Base-by-base conservation (phyloP, 192 early-diverging fungal species). In the Umbelopsis sp. region DNA sequence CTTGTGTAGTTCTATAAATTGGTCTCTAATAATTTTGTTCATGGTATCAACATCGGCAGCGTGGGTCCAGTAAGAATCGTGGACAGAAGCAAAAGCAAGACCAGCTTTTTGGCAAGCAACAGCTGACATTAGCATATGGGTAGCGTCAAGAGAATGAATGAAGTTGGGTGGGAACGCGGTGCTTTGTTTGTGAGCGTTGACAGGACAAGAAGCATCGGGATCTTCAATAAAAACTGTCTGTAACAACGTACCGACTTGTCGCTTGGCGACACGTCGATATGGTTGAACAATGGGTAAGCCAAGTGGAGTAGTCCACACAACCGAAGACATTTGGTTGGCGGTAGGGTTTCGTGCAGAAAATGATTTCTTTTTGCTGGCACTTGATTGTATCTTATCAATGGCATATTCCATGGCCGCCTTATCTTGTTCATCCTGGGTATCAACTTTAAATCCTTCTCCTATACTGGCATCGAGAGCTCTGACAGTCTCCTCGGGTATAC, bases 11-110 rank as follows among this genome's bases (percentile, higher is more conserved):
- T 77, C 72, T 51, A 99, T 90, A 80, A 99, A 99, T 75, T 94
- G 89, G 66, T 97, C 92, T 46, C 97, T 88, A 45, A 99, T 74
- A 23, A 96, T 85, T 49, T 75, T 74, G 73, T 90, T 92, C 95
- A 99, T 96, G 27, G 61, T 74, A 77, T 95, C 90, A 0, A 97
- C 88, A 82, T 95, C 93, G 71, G 85, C 91, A 0, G 97, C 93
- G 72, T 99, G 97, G 0, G 96, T 96, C 97, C 97, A 99, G 79
- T 95, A 99, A 66, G 93, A 95, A 80, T 99, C 97, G 80, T 99
- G 97, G 18, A 99, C 97, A 5, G 95, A 89, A 0, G 97, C 94
- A 87, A 97, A 99, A 11, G 89, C 84, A 68, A 99, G 75, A 4
- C 88, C 90, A 20, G 84, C 86, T 45, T 82, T 75, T 49, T 93